These are phyloP conservation scores for Xylariaceae sp. DNA, from an alignment of 2,329 filamentous ascomycete species.

Conservation along the genomic window DNA sequence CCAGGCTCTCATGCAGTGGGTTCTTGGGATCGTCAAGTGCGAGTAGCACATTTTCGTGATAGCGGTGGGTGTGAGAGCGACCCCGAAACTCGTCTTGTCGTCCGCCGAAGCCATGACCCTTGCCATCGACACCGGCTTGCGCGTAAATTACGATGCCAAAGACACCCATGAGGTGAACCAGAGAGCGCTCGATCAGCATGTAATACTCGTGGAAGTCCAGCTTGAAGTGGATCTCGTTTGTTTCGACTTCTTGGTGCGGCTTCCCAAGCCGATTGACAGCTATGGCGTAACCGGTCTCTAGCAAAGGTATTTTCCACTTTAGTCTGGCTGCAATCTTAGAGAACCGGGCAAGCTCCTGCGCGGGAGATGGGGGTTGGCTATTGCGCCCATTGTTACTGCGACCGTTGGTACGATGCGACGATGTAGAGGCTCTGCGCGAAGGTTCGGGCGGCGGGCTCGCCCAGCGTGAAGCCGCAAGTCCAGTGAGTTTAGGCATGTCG, in stretches of 20 bases:
- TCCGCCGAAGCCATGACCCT: conserved; percentile 8
- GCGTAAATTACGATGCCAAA: conserved; percentile 50
- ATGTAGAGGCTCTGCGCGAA: too few relatives aligned
- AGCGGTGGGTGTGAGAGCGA: conserved; percentile 44
- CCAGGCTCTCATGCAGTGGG: conserved; percentile 53
- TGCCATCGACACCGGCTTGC: conserved; percentile 7
- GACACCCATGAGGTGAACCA: conserved; percentile 61
- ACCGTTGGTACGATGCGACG: too few relatives aligned
- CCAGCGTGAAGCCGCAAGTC: conserved; percentile 26
- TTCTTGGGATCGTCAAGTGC: conserved; percentile 53
- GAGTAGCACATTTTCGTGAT: conserved; percentile 64
- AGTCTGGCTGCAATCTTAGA: conserved; percentile 56
- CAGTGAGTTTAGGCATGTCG: conserved; percentile 7
- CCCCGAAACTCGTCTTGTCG: conserved; percentile 4
- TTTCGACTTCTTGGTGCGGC: conserved; percentile 29
- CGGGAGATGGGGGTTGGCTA: conserved; percentile 15
- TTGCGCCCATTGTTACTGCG: neutral
- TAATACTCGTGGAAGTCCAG: conserved; percentile 76
- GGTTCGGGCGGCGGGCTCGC: conserved; percentile 12
- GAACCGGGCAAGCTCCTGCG: conserved; percentile 49
- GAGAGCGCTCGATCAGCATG: conserved; percentile 63
- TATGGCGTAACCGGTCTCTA: conserved; percentile 51
- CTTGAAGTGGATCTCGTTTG: conserved; percentile 63
- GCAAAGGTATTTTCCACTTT: conserved; percentile 58
- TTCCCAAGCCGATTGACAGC: conserved; percentile 41